Evolutionary conservation across 1,284 basidiomycete genomes (phyloP), one percentile per base, ranked within the genome.

Genomic region (Ustilago hordei): DNA sequence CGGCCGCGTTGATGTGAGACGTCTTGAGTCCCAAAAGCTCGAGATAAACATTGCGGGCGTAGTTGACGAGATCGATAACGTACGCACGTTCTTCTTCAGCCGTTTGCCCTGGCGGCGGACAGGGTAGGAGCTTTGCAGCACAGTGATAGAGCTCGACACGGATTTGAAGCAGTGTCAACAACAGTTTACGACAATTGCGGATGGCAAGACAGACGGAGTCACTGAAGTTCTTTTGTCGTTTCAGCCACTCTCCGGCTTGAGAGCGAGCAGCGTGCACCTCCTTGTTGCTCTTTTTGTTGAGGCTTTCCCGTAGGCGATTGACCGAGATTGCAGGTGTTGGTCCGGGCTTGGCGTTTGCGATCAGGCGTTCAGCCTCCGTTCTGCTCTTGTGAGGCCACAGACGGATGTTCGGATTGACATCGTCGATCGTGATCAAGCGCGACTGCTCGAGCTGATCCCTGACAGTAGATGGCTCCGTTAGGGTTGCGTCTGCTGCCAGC

Each of bases 131-230:
- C 23, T 13, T 19, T 13, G 56, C 9, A 6, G 19, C 28, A 32
- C 48, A 64, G 32, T 35, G 31, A 34, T 59, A 64, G 19, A 64
- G 32, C 19, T 64, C 55, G 32, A 36, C 39, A n/a, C 63, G 63
- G 5, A 64, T 53, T n/a, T 35, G 39, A 5, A 59, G 48, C 2
- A 64, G 48, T 8, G 19, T 23, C 9, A 64, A 15, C 31, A 57
- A 23, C 19, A 2, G 48, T n/a, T 17, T 19, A 4, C 52, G 57
- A 23, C 31, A 13, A 32, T 60, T 66, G 41, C 34, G 41, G 1
- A 60, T 34, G 13, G 57, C 57, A 6, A 66, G 53, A 11, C 57
- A 60, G 8, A 58, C 28, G 2, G 23, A 2, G 23, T 38, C 53
- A 12, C 13, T 35, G 43, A 55, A 54, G 8, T 43, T 45, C 12